Evolutionary conservation across 75 land plant genomes (phyloP), one percentile per base, ranked within the genome.

Genomic region (Pinus albicaulis): DNA sequence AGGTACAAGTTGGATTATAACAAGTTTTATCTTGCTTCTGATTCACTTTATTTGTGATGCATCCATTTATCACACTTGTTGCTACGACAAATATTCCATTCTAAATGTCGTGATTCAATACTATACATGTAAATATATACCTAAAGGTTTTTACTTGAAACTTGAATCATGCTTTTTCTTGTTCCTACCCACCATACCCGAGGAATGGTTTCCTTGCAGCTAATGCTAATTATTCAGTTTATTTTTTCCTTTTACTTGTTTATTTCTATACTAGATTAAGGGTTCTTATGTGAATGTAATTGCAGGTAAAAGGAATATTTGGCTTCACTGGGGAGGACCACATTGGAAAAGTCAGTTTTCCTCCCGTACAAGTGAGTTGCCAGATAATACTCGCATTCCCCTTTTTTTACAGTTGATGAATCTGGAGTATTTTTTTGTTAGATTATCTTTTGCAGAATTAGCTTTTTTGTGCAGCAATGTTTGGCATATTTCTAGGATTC

Each of bases 281-380:
- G 53, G 53, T 12, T 36, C 52, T 68, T n/a, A 22, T n/a, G 53
- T 20, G 44, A 68, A 68, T 68, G 71, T 48, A 48, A 48, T 8
- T 88, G 62, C 83, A 96, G 99, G 95, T 89, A 72, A 89, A 83
- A 53, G 98, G 93, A 36, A 97, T 97, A 57, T 97, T 97, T 84
- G 99, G 99, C 4, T 94, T 97, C 77, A 85, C 82, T 28, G 86
- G 83, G 56, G 98, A 97, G 77, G 95, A 92, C 83, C 95, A 95
- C 71, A 91, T 90, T 74, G 98, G 98, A n/a, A 97, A 97, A 85
- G 82, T 90, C 25, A 81, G 81, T 41, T 97, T 97, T 77, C 99
- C 99, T 34, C 86, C 93, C 23, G 92, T 95, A 48, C 99, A 97
- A 89, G 99, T 97, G 73, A 60, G 82, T 36, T 73, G 53, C 31